Evolutionary conservation across 495 filamentous ascomycete genomes (phyloP).

Genomic region (Aspergillus leporis): DNA sequence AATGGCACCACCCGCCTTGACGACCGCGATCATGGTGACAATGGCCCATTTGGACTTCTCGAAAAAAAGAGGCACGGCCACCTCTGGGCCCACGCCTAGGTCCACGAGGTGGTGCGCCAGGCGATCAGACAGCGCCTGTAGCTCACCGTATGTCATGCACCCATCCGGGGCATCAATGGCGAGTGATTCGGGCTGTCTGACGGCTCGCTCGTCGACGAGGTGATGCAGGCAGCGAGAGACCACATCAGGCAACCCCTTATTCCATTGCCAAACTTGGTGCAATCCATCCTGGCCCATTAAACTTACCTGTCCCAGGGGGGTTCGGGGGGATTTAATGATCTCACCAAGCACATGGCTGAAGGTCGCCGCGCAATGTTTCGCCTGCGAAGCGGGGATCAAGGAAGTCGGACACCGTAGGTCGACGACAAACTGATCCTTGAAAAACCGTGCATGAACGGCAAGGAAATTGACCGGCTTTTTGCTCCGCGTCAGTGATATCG

Average conservation of each 20-base stretch:
- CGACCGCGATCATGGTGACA: conserved; percentile 51
- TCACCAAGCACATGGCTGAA: not conserved
- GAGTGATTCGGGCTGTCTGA: not conserved
- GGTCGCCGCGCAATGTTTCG: not conserved
- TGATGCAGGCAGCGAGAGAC: not conserved
- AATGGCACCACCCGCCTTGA: conserved; percentile 58
- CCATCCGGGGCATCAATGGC: not conserved
- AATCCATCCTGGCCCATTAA: not conserved
- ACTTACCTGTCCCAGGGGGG: not conserved
- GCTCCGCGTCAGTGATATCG: not conserved
- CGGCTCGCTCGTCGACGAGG: not conserved
- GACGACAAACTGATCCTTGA: not conserved
- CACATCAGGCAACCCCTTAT: not conserved
- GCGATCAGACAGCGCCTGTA: not conserved
- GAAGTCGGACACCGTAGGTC: not conserved
- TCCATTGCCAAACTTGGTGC: not conserved
- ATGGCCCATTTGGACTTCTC: conserved; percentile 54
- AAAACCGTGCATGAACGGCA: not conserved
- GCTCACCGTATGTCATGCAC: not conserved
- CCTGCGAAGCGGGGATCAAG: not conserved
- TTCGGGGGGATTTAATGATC: not conserved
- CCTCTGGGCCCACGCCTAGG: not conserved
- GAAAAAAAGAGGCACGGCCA: conserved; percentile 37
- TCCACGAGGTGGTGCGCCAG: not conserved
- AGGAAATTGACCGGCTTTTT: not conserved